Evolutionary conservation across 352 stramenopile species (phyloP).

Genomic region (Globisporangium radiosum): DNA sequence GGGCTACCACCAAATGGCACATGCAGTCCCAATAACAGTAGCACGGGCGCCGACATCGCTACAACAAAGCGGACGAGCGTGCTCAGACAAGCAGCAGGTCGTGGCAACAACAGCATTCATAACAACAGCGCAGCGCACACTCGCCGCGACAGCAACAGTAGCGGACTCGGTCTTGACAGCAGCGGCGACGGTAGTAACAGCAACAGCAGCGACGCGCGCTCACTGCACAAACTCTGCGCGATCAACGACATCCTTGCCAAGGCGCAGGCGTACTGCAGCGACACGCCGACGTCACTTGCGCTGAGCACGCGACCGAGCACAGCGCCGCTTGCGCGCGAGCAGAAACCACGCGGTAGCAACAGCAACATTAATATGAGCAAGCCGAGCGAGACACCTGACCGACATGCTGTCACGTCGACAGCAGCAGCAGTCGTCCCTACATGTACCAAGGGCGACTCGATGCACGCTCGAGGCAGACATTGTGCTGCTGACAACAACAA

Average conservation of each 20-base stretch:
- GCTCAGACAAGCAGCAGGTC: background rate
- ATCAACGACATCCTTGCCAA: conserved; percentile 66
- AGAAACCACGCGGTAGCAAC: background rate
- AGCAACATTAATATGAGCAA: background rate
- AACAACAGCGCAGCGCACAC: background rate
- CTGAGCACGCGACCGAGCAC: conserved; percentile 3
- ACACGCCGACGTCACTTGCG: background rate
- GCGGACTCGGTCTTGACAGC: background rate
- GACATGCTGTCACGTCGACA: no score
- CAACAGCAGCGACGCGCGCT: background rate
- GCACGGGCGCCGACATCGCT: background rate
- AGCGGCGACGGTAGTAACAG: background rate
- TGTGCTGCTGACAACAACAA: background rate
- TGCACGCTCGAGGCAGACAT: no score
- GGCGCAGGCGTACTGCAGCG: conserved; percentile 26
- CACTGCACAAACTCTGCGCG: conserved; percentile 39
- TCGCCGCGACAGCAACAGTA: background rate
- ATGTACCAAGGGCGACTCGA: no score
- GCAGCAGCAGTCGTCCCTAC: no score
- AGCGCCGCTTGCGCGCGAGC: background rate
- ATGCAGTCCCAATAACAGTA: background rate
- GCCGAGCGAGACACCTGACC: background rate
- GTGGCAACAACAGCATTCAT: background rate
- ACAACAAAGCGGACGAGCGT: background rate
- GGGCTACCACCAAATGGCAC: background rate